A percentile compares a stretch with the other conserved stretches of the same genome.
phyloP scores from a whole-genome alignment of 2,329 filamentous ascomycete genomes.

The Grosmannia huntii region DNA sequence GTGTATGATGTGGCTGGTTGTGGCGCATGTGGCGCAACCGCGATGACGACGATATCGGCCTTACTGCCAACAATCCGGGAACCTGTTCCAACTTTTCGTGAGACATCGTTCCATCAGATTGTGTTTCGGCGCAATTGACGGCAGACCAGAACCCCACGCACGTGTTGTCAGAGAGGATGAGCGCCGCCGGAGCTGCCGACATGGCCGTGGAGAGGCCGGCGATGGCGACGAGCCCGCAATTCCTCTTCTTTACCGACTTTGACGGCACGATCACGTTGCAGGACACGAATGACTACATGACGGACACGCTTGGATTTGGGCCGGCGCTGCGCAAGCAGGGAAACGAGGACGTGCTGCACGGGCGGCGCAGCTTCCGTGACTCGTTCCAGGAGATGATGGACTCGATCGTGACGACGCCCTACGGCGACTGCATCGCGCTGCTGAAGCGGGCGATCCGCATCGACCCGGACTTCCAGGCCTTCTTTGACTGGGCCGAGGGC shows the following conservation, averaged over 20 bases:
- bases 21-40: too few relatives aligned
- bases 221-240: conserved; percentile 59
- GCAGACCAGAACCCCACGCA: background rate
- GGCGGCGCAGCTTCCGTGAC: conserved; percentile 63
- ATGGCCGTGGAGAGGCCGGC: conserved; percentile 34
- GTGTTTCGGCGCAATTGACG: background rate
- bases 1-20: too few relatives aligned
- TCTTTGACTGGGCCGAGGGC: conserved; percentile 68
- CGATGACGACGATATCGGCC: background rate
- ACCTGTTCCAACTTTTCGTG: background rate
- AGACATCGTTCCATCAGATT: background rate
- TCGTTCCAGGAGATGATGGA: conserved; percentile 88
- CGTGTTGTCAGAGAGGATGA: background rate
- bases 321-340: conserved; percentile 53
- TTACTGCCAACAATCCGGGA: background rate
- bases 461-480: conserved; percentile 78
- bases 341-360: conserved; percentile 66
- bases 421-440: conserved; percentile 65
- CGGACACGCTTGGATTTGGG: conserved; percentile 85
- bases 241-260: conserved; percentile 98
- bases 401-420: conserved; percentile 60
- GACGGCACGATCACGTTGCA: conserved; percentile 83
- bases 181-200: background rate
- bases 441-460: conserved; percentile 74
- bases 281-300: conserved; percentile 60